phyloP scores from a whole-genome alignment of 192 early-diverging fungal species.

The Gigaspora rosea region DNA sequence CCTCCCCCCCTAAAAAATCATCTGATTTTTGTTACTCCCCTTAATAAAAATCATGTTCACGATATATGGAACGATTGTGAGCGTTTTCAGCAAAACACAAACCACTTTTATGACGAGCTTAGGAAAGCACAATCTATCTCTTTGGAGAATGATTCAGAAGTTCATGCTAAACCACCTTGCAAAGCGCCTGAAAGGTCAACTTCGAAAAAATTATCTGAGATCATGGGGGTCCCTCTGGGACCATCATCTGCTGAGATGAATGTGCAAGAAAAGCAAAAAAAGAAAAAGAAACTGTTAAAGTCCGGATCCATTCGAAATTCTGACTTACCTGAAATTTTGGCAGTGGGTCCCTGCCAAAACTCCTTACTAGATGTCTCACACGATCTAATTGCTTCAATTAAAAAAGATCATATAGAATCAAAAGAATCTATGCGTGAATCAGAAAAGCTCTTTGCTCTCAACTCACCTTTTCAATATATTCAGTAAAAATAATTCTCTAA shows the following conservation, averaged over 20 bases:
- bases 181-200: no score
- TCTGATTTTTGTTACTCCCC: no score
- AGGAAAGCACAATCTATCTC: neutral
- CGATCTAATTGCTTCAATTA: constrained; percentile 11
- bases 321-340: neutral
- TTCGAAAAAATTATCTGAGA: neutral
- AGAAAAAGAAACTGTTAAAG: neutral
- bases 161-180: no score
- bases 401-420: neutral
- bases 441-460: neutral
- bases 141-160: neutral
- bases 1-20: no score
- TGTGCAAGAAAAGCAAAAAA: neutral
- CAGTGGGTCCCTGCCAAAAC: neutral
- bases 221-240: neutral
- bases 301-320: neutral
- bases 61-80: no score
- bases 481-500: neutral
- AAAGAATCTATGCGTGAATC: neutral
- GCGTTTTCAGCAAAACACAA: neutral
- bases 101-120: neutral
- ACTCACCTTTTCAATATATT: neutral
- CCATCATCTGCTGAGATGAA: no score
- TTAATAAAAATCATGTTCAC: neutral
- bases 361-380: neutral